These are phyloP conservation scores for Boechera divaricarpa DNA, from an alignment of 345 rosid species.

Conservation along the genomic window DNA sequence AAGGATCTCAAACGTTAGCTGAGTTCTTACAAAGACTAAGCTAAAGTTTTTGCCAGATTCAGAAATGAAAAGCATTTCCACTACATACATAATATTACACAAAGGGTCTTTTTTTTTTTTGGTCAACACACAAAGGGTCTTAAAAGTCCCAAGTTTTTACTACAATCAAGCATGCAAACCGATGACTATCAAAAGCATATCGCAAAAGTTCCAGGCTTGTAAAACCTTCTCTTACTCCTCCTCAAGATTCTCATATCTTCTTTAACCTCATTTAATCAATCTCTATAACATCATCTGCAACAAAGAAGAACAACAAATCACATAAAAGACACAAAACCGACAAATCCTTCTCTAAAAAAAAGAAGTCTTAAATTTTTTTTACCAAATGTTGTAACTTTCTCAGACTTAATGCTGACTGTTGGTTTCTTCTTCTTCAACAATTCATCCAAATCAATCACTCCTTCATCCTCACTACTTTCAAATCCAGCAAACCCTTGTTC, in stretches of 20 bases:
- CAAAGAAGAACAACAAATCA: constrained; percentile 21
- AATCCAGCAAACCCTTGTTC: constrained; percentile 7
- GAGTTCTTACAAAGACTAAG: constrained; percentile 1
- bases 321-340: not conserved
- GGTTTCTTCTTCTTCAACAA: constrained; percentile 25
- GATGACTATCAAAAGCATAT: not conserved
- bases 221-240: not conserved
- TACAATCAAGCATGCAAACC: not conserved
- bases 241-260: not conserved
- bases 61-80: not conserved
- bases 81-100: not conserved
- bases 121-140: not conserved
- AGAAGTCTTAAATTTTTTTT: not conserved
- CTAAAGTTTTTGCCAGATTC: constrained; percentile 15
- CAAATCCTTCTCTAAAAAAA: not conserved
- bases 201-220: not conserved
- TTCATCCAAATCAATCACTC: constrained; percentile 25
- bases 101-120: not conserved
- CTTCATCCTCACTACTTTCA: constrained; percentile 26
- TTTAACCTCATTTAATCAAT: not conserved
- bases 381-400: not conserved
- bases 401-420: constrained; percentile 4
- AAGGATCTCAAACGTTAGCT: not conserved
- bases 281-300: constrained; percentile 35
- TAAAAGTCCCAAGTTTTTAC: not conserved